Conservation (phyloP, 768 basidiomycete species). For the Clavulina sp. region DNA sequence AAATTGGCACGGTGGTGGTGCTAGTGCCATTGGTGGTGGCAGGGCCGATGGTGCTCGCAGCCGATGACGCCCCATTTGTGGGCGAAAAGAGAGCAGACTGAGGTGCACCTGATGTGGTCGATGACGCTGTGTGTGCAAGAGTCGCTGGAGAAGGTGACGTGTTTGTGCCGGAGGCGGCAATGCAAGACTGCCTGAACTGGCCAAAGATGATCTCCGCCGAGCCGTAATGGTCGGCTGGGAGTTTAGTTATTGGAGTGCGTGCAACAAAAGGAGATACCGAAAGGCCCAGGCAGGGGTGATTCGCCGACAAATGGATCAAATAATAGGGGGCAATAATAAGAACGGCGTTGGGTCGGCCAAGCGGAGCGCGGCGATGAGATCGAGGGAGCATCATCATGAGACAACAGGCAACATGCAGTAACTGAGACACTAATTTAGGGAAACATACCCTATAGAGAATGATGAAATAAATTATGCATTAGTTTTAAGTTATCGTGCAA, state of each 20-base stretch:
- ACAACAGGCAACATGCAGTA: too few species aligned
- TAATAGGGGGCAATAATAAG: too few species aligned
- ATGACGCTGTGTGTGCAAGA: neutral
- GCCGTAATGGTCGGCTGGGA: slow-evolving; percentile 66
- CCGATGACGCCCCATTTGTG: slow-evolving; percentile 26
- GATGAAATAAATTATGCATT: too few species aligned
- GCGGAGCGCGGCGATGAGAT: too few species aligned
- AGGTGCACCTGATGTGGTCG: neutral
- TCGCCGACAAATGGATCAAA: too few species aligned
- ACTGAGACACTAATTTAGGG: too few species aligned
- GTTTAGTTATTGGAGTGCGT: slow-evolving; percentile 17
- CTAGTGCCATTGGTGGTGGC: slow-evolving; percentile 24
- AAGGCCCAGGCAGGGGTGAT: slow-evolving; percentile 3
- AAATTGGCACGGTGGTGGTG: slow-evolving; percentile 19
- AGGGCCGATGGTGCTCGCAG: too few species aligned
- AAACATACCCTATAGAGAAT: slow-evolving; percentile 4
- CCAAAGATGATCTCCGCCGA: slow-evolving; percentile 67
- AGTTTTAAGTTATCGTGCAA: too few species aligned
- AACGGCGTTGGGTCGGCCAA: too few species aligned
- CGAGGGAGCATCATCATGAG: too few species aligned
- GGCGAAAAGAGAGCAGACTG: neutral
- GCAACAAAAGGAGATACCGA: slow-evolving; percentile 1
- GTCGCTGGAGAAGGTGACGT: neutral
- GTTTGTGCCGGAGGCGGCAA: neutral
- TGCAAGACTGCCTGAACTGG: slow-evolving; percentile 6